Conservation (phyloP, 129 eudicot genomes). For the Escallonia herrerae region DNA sequence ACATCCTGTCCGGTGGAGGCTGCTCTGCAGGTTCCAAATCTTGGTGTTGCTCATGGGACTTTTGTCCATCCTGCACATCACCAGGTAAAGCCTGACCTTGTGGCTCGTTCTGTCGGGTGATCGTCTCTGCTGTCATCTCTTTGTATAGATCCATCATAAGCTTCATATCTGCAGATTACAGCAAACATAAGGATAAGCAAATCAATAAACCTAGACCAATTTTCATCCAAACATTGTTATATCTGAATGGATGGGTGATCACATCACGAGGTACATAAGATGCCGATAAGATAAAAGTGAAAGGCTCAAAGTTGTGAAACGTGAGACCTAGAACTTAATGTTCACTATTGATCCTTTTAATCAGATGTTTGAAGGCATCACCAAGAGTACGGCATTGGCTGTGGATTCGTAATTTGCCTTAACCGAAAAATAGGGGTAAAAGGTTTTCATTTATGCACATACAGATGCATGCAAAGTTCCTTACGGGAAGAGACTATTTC, state of each 20-base stretch:
- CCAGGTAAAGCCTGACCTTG: constrained; percentile 11
- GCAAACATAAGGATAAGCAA: neutral
- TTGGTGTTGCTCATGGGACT: constrained; percentile 15
- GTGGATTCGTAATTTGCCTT: too few species aligned
- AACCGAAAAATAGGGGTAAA: too few species aligned
- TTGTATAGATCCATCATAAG: constrained; percentile 48
- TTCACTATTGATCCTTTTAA: neutral
- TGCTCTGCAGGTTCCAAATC: constrained; percentile 16
- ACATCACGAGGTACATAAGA: too few species aligned
- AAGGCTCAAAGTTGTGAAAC: too few species aligned
- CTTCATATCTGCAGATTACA: constrained; percentile 55
- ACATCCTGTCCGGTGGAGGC: constrained; percentile 2
- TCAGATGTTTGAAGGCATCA: neutral
- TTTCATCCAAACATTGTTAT: neutral
- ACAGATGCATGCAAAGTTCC: neutral
- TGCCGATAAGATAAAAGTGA: too few species aligned
- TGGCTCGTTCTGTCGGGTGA: constrained; percentile 16
- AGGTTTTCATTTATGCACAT: neutral
- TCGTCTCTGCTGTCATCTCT: constrained; percentile 46
- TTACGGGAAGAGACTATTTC: too few species aligned
- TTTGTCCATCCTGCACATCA: constrained; percentile 23
- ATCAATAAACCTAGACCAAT: too few species aligned
- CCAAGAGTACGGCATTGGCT: too few species aligned
- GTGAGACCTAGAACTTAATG: neutral
- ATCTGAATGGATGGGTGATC: too few species aligned